Base-by-base conservation (phyloP, 106 monocot species). In the Phalaenopsis aphrodite region DNA sequence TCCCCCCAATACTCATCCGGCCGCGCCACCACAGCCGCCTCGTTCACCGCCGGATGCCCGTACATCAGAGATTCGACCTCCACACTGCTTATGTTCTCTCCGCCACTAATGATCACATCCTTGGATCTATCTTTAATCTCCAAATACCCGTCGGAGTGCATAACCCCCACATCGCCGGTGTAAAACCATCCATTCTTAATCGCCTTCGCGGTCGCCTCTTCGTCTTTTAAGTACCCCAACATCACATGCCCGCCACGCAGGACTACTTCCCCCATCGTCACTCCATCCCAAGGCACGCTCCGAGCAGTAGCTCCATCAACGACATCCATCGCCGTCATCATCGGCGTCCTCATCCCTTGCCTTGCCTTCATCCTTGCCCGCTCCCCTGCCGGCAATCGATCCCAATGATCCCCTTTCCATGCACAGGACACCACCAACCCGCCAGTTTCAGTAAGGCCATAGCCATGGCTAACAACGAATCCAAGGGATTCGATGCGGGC, bases 371-470 rank as follows among this genome's bases (percentile, higher is more conserved):
- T 61, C 80, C 87, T 81, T 14, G 91, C 91, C 36, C 85, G 78
- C 77, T 87, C 89, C 7, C 58, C 68, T 21, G 85, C 87, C 4
- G 91, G 85, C 42, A 89, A 42, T 75, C 83, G 69, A 79, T 91
- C 77, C 95, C 95, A 93, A 64, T 76, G 58, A 68, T 76, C 74
- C 17, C 75, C 71, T 78, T 93, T 91, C 95, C 95, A 95, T 24
- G 83, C 91, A 84, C 93, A 36, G 47, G 79, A 68, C 24, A 68
- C 30, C 7, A 23, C 79, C 2, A 69, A 1, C 17, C 87, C 87
- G 8, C 36, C 56, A 2, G 88, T 80, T 49, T 88, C 93, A 4
- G 88, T 90, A 5, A 93, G 82, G 23, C 90, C 93, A 67, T 90
- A 90, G 5, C 88, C 93, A 64, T 90, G 93, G 55, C 79, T 88